Evolutionary conservation across 495 filamentous ascomycete species (phyloP).

Genomic region (Jackrogersella minutella): DNA sequence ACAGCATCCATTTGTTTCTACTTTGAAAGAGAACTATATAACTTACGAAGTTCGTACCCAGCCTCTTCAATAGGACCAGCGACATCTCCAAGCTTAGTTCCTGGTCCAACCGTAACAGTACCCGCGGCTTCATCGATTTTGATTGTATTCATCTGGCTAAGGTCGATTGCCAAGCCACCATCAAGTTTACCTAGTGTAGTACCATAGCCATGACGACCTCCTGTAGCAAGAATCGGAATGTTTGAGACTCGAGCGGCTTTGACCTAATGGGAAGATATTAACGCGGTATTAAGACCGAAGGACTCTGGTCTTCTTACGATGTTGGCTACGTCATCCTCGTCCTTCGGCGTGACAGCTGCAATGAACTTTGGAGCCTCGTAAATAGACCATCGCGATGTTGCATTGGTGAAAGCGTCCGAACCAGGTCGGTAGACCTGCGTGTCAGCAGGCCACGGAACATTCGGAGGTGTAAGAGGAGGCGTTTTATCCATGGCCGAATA

Average conservation of each 20-base stretch:
- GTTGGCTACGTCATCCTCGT: neutral
- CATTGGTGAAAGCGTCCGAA: neutral
- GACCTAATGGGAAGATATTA: constrained; percentile 33
- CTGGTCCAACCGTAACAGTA: constrained; percentile 41
- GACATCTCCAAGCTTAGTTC: constrained; percentile 29
- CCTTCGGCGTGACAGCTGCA: neutral
- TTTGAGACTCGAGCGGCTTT: constrained; percentile 32
- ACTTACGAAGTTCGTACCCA: constrained; percentile 46
- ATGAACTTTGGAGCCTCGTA: neutral
- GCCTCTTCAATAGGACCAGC: constrained; percentile 37
- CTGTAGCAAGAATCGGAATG: constrained; percentile 49
- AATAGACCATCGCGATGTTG: neutral
- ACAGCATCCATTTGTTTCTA: no score
- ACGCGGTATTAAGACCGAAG: no score
- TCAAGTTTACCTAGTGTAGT: constrained; percentile 19
- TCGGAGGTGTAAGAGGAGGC: neutral
- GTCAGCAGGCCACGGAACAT: neutral
- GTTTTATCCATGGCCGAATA: neutral
- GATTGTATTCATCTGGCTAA: constrained; percentile 42
- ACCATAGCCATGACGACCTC: constrained; percentile 46
- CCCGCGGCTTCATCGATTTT: constrained; percentile 25
- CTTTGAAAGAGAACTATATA: neutral
- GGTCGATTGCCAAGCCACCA: constrained; percentile 44
- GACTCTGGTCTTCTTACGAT: constrained; percentile 8
- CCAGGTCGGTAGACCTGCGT: neutral